Conservation (phyloP, 345 rosid species). For the Turnera subulata region DNA sequence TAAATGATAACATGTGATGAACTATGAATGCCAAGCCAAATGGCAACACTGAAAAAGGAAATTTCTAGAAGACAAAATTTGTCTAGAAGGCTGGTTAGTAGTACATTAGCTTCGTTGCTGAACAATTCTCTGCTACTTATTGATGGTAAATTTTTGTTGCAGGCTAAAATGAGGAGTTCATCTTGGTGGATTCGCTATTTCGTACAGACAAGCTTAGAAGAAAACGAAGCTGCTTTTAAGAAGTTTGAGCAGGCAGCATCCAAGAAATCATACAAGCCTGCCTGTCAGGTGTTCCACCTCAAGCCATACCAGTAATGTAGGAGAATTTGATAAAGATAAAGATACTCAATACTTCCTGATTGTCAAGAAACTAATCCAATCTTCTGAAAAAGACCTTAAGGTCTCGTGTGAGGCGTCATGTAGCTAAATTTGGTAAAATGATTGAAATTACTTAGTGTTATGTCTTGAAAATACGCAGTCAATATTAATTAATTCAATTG, state of each 20-base stretch:
- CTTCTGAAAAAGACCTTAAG: not conserved
- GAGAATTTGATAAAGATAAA: not conserved
- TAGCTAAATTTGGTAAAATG: not conserved
- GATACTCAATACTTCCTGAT: not conserved
- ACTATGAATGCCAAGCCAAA: too few relatives aligned
- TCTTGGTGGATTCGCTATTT: constrained; percentile 47
- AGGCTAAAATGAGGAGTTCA: constrained; percentile 48
- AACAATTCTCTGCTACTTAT: too few relatives aligned
- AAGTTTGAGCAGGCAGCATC: constrained; percentile 39
- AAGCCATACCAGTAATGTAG: constrained; percentile 2
- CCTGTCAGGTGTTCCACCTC: constrained; percentile 21
- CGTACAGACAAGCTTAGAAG: constrained; percentile 43
- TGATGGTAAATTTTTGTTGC: constrained; percentile 1
- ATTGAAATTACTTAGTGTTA: not conserved
- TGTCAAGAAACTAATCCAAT: not conserved
- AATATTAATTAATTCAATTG: constrained; percentile 6
- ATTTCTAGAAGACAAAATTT: too few relatives aligned
- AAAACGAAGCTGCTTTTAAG: constrained; percentile 36
- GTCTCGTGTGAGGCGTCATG: too few relatives aligned
- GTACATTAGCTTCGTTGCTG: too few relatives aligned
- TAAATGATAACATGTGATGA: too few relatives aligned
- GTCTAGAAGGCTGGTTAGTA: too few relatives aligned
- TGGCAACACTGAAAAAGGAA: too few relatives aligned
- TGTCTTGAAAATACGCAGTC: not conserved
- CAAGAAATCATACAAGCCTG: constrained; percentile 23